phyloP scores from a whole-genome alignment of 2,329 filamentous ascomycete genomes.

The Aspergillus sp. region DNA sequence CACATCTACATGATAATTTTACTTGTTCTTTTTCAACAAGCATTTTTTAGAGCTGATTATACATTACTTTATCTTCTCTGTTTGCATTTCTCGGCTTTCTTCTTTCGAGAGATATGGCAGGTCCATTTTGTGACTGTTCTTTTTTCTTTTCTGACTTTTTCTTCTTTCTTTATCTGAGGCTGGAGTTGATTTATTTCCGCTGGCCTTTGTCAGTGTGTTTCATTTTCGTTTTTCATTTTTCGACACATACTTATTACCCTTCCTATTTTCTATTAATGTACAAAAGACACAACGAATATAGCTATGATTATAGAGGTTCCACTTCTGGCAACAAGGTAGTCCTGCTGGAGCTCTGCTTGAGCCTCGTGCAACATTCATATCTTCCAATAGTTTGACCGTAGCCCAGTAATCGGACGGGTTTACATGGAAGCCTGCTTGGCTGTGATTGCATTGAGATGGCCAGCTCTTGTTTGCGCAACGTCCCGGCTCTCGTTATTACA shows the following conservation, averaged over 20 bases:
- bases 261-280: conserved; percentile 4
- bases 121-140: not conserved
- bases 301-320: not conserved
- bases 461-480: too few species aligned
- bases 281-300: conserved; percentile 7
- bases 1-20: conserved; percentile 3
- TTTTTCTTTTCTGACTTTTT: not conserved
- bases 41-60: not conserved
- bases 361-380: not conserved
- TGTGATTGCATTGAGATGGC: too few species aligned
- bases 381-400: not conserved
- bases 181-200: not conserved
- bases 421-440: too few species aligned
- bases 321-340: not conserved
- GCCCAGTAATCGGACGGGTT: not conserved
- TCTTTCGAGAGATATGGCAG: not conserved
- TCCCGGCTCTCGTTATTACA: too few species aligned
- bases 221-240: not conserved
- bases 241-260: not conserved
- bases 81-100: not conserved
- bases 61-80: not conserved
- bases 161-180: not conserved
- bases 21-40: not conserved
- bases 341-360: not conserved
- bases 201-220: not conserved